Evolutionary conservation across 2,329 filamentous ascomycete genomes (phyloP).

Genomic region (Delphinella strobiligena): DNA sequence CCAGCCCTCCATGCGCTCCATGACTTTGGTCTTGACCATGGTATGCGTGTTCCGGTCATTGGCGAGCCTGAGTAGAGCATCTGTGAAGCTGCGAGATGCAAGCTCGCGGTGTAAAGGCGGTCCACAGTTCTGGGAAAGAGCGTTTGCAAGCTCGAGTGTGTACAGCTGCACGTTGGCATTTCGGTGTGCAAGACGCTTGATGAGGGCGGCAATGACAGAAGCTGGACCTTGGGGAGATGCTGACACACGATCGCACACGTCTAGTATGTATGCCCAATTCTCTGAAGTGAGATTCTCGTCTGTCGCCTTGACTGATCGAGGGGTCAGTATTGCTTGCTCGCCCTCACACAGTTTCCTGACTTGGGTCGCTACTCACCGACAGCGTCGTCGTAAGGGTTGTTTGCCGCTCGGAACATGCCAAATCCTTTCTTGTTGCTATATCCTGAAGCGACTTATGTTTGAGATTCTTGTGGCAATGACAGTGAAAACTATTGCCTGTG

Average conservation of each 20-base stretch:
- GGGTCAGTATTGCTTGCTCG: background rate
- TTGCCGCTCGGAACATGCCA: constrained; percentile 33
- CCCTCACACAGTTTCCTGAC: background rate
- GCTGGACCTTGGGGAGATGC: constrained; percentile 21
- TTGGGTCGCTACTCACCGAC: constrained; percentile 42
- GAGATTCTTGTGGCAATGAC: background rate
- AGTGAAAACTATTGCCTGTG: background rate
- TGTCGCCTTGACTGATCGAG: constrained; percentile 59
- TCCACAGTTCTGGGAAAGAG: constrained; percentile 85
- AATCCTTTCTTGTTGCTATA: constrained; percentile 12
- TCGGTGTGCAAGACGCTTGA: constrained; percentile 81
- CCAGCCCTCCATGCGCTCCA: constrained; percentile 96
- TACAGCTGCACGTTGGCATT: constrained; percentile 96
- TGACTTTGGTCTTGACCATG: constrained; percentile 92
- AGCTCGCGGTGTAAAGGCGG: constrained; percentile 78
- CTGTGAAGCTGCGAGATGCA: constrained; percentile 84
- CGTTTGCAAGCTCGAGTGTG: constrained; percentile 85
- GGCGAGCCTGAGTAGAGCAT: constrained; percentile 79
- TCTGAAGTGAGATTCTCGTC: constrained; percentile 92
- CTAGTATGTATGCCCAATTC: constrained; percentile 60
- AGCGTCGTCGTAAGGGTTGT: constrained; percentile 54
- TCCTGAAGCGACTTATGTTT: background rate
- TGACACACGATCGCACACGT: constrained; percentile 27
- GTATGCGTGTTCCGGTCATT: constrained; percentile 89
- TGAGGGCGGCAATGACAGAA: constrained; percentile 67